A percentile compares a stretch with the other conserved stretches of the same genome.
phyloP scores from a whole-genome alignment of 176 grass and related monocot genomes.

The Ananas comosus region DNA sequence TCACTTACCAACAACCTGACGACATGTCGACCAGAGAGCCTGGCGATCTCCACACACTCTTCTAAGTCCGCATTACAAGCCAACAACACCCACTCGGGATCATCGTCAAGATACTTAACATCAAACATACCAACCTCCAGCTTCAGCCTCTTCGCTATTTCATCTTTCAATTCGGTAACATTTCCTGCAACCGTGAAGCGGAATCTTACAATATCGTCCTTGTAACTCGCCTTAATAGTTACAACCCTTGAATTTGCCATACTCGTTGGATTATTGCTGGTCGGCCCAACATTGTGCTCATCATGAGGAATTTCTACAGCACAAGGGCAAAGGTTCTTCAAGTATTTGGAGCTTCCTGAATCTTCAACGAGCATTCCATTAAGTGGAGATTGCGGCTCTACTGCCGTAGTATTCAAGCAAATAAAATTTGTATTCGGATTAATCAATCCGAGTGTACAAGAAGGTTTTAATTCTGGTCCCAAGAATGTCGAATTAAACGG shows the following conservation, averaged over 20 bases:
- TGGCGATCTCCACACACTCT: constrained; percentile 78
- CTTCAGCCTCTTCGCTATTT: constrained; percentile 61
- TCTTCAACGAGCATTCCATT: constrained; percentile 52
- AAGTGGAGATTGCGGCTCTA: constrained; percentile 33
- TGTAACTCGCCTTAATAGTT: constrained; percentile 84
- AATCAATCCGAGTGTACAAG: constrained; percentile 18
- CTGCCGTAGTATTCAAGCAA: background rate
- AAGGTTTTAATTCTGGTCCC: constrained; percentile 23
- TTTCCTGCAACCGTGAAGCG: constrained; percentile 41
- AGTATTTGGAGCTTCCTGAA: constrained; percentile 79
- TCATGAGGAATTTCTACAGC: constrained; percentile 12
- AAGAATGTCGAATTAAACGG: constrained; percentile 41
- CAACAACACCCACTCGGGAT: constrained; percentile 89
- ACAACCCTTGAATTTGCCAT: constrained; percentile 44
- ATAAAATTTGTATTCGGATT: background rate
- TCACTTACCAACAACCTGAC: constrained; percentile 70
- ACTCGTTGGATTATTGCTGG: constrained; percentile 15
- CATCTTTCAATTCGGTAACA: constrained; percentile 45
- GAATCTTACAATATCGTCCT: constrained; percentile 84
- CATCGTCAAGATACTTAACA: constrained; percentile 91
- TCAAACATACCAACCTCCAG: constrained; percentile 73
- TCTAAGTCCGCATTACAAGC: constrained; percentile 74
- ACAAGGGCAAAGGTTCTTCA: constrained; percentile 59
- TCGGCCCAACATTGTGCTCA: constrained; percentile 25
- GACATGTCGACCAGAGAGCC: constrained; percentile 49